Base-by-base conservation (phyloP, 2,329 filamentous ascomycete genomes). In the Colletotrichum sojae region DNA sequence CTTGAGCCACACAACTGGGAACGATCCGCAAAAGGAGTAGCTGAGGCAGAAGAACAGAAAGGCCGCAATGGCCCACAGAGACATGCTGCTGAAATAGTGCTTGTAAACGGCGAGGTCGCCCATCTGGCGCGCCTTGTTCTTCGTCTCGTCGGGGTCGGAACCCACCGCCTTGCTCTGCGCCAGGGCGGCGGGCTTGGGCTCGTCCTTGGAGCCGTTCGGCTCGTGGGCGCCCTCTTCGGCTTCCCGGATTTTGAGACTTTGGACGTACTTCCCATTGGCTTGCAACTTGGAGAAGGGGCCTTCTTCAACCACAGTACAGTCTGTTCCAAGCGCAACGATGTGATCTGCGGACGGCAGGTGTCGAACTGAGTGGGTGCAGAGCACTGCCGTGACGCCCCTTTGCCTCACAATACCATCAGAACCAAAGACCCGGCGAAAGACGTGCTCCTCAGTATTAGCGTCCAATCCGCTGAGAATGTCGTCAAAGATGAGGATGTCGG, bases 261-360 rank as follows among this genome's bases (percentile, higher is more conserved):
- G 74, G 0, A 84, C 76, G 49, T 84, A 83, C 25, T 77, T 79
- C 16, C 78, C 75, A 46, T 80, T 80, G 1, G 70, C 66, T 53
- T 80, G 73, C 1, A 86, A 76, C 6, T 80, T 72, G 6, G 75
- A 58, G 52, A 83, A 86, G 0, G 73, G 77, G 3, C 79, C 79
- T 40, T 86, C 81, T 36, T 86, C 83, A 1, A 80, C 67, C 16
- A 86, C 72, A 2, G 72, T 77, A 0, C 84, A 83, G 2, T 80
- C 75, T 10, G 71, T 69, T 2, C 78, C 78, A 0, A 88, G 77
- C 0, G 79, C 81, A 59, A 86, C 78, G 8, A 87, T 79, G 45
- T 83, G 78, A 52, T 86, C 80, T 2, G 83, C 82, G 0, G 76
- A 74, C 0, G 82, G 80, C 1, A 86, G 72, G 63, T 80, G 78